Evolutionary conservation across 1,284 basidiomycete genomes (phyloP), one percentile per base, ranked within the genome.

Genomic region (Sutorius eximius): DNA sequence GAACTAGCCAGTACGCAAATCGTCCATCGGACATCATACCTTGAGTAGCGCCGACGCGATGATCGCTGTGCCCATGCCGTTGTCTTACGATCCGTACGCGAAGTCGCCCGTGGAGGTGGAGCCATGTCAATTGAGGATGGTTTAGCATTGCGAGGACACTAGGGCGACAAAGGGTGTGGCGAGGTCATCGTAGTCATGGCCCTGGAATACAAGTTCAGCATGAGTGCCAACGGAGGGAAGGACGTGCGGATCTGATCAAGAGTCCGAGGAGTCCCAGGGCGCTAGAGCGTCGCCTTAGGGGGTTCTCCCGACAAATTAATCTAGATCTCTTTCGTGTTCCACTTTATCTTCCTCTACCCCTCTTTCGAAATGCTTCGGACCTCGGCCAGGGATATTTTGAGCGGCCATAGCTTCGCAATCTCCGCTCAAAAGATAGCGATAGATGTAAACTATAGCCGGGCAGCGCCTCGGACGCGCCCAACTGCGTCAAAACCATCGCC

Each of bases 261-360:
- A 53, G 16, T 51, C 50, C 50, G 50, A 51, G 52, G 50, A 37
- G 32, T 36, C 6, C 24, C 37, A 20, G 10, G 37, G 37, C 18
- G 5, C 18, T 2, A 38, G 20, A 20, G 20, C 11, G 37, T 10
- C 37, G 20, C 37, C 20, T 18, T 10, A n/a, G 18, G 16, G 32
- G 15, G 9, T 22, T 20, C 9, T 18, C 13, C 49, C 24, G 30
- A 36, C 11, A 10, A 24, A 43, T 27, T 7, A 13, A 38, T 38
- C 45, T 12, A 10, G 22, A 46, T n/a, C 37, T 20, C 20, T 36
- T 18, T 38, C 37, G 37, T 5, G 18, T 12, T 38, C 37, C 18
- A 38, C 37, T 13, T 38, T 38, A 7, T 34, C 8, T 50, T 55
- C 32, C 24, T 22, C 32, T 13, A 44, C 36, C 38, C 45, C 13